Evolutionary conservation across 129 eudicot genomes (phyloP), one percentile per base, ranked within the genome.

Genomic region (Mikania micrantha): DNA sequence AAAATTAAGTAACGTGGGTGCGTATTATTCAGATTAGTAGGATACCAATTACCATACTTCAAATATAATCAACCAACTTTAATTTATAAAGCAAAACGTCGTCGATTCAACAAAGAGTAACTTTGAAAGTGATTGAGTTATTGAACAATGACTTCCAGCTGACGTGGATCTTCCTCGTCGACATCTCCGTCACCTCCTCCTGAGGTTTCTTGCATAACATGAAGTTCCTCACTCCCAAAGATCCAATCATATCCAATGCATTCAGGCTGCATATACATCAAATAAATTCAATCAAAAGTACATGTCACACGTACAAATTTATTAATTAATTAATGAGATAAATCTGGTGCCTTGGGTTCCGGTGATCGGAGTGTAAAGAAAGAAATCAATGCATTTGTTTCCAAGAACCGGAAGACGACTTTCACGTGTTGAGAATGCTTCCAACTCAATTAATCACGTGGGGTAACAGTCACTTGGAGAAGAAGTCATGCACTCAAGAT

Each of bases 301-400:
- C n/a, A n/a, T n/a, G n/a, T n/a, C n/a, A n/a, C n/a, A n/a, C n/a
- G n/a, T n/a, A n/a, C n/a, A n/a, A n/a, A n/a, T n/a, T n/a, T n/a
- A n/a, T n/a, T n/a, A n/a, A n/a, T n/a, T n/a, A n/a, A n/a, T n/a
- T n/a, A n/a, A n/a, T n/a, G n/a, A n/a, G n/a, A n/a, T n/a, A n/a
- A n/a, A n/a, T n/a, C n/a, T n/a, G n/a, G n/a, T n/a, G n/a, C 97
- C 97, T 83, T 88, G 94, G 20, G 82, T 77, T 15, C 84, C 88
- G 17, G 75, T 67, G 66, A 58, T 29, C 1, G 97, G 96, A 67
- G 88, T 85, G 38, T 91, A 88, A 16, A 91, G 88, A 40, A 87
- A 68, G 73, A 91, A 91, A 25, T 82, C 77, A 20, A 60, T 71
- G 57, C 84, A 74, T 59, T 85, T 78, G 22, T 88, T 77, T 44